Conservation (phyloP, 2,329 filamentous ascomycete genomes). For the Curvularia hawaiiensis region DNA sequence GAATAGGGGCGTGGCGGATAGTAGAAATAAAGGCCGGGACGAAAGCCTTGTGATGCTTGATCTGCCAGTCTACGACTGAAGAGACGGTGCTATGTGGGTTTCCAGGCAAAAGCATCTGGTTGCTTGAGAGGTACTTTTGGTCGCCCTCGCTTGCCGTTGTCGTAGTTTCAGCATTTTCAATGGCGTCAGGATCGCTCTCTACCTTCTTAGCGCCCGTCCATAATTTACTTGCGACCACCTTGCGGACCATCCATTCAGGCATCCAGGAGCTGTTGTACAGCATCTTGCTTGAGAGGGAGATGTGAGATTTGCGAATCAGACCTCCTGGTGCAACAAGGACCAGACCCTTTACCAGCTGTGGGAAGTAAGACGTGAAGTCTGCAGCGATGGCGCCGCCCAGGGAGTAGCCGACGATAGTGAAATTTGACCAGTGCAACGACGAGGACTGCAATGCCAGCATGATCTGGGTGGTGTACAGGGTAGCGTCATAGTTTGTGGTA, state of each 20-base stretch:
- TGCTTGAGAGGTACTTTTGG: slow-evolving; percentile 31
- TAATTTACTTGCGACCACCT: slow-evolving; percentile 46
- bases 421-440: slow-evolving; percentile 59
- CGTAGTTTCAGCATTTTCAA: slow-evolving; percentile 25
- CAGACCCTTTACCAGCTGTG: slow-evolving; percentile 69
- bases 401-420: slow-evolving; percentile 79
- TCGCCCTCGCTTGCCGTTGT: slow-evolving; percentile 16
- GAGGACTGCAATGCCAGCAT: slow-evolving; percentile 74
- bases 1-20: slow-evolving; percentile 72
- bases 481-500: slow-evolving; percentile 72
- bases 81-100: slow-evolving; percentile 63
- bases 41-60: slow-evolving; percentile 69
- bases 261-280: slow-evolving; percentile 67
- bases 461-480: slow-evolving; percentile 75
- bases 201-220: slow-evolving; percentile 35
- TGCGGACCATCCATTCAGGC: slow-evolving; percentile 62
- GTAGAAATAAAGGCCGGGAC: slow-evolving; percentile 72
- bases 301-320: slow-evolving; percentile 68
- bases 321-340: slow-evolving; percentile 81
- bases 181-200: slow-evolving; percentile 34
- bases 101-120: slow-evolving; percentile 54
- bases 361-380: slow-evolving; percentile 72
- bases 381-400: slow-evolving; percentile 77
- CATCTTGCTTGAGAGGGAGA: slow-evolving; percentile 65
- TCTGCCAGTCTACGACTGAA: slow-evolving; percentile 71